These are phyloP conservation scores for Arxiozyma heterogenica DNA, from an alignment of 1,139 yeast species.

Conservation along the genomic window DNA sequence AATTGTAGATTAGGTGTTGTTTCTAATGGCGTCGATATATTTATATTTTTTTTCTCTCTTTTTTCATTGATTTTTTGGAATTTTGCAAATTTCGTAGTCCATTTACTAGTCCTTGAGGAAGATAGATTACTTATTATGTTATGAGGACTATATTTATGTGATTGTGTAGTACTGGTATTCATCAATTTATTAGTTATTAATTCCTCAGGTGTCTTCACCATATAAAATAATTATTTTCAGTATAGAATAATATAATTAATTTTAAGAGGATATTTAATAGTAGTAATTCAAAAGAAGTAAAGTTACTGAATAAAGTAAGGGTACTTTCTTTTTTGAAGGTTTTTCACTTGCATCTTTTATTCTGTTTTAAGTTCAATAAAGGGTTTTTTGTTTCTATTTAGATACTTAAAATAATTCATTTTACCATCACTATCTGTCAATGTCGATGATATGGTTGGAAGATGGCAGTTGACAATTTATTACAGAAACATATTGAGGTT, in stretches of 20 bases:
- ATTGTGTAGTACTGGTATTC: slow-evolving; percentile 3
- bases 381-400: too few species aligned
- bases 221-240: background rate
- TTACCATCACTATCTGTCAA: too few species aligned
- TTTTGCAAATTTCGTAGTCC: slow-evolving; percentile 17
- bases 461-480: background rate
- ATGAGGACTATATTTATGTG: background rate
- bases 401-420: too few species aligned
- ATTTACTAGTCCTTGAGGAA: slow-evolving; percentile 14
- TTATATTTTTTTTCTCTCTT: slow-evolving; percentile 7
- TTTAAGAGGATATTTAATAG: background rate
- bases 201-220: slow-evolving; percentile 11
- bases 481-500: background rate
- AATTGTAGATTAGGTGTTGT: background rate
- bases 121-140: slow-evolving; percentile 10
- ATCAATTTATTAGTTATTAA: slow-evolving; percentile 7
- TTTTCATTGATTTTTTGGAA: slow-evolving; percentile 12
- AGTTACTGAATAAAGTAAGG: background rate
- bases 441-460: too few species aligned
- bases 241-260: too few species aligned
- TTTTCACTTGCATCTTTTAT: too few species aligned
- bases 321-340: too few species aligned
- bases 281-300: background rate
- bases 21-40: background rate
- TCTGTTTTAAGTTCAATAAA: too few species aligned